Percentiles rank a stretch among this genome's conserved stretches.
Conservation (phyloP, 1,284 basidiomycete genomes). For the Rhodofomes roseus region DNA sequence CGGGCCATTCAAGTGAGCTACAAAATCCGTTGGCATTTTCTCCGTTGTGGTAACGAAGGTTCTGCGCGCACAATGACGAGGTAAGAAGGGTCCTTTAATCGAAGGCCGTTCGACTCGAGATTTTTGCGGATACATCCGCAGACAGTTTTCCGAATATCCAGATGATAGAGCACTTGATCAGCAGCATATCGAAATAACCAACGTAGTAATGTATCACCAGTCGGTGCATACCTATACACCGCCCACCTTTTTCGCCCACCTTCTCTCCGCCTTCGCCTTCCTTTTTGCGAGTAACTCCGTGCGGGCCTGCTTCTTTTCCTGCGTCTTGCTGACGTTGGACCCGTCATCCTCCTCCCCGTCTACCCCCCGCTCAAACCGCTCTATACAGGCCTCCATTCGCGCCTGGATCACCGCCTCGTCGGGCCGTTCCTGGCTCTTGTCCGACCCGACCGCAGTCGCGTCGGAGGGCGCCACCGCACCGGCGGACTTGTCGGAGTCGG, state of each 20-base stretch:
- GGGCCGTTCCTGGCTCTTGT: conserved; percentile 18
- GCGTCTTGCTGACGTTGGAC: conserved; percentile 61
- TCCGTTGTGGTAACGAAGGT: too few species aligned
- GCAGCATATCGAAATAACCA: neutral
- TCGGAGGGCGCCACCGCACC: neutral
- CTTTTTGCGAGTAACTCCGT: conserved; percentile 46
- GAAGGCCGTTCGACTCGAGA: too few species aligned
- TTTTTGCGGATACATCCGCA: too few species aligned
- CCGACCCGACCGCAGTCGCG: neutral
- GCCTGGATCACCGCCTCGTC: conserved; percentile 43
- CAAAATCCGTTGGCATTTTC: too few species aligned
- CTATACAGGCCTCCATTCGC: conserved; percentile 71
- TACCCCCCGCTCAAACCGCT: conserved; percentile 41
- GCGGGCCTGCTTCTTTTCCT: conserved; percentile 60
- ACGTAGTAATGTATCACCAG: neutral
- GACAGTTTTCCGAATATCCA: too few species aligned
- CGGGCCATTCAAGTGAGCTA: too few species aligned
- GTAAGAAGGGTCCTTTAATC: too few species aligned
- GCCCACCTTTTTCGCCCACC: conserved; percentile 5
- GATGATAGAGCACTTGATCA: too few species aligned
- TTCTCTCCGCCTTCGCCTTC: conserved; percentile 28
- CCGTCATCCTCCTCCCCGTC: conserved; percentile 50
- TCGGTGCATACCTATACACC: neutral
- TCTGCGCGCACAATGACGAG: too few species aligned
- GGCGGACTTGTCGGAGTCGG: neutral